phyloP scores from a whole-genome alignment of 2,329 filamentous ascomycete genomes.

The Talaromyces sp. region DNA sequence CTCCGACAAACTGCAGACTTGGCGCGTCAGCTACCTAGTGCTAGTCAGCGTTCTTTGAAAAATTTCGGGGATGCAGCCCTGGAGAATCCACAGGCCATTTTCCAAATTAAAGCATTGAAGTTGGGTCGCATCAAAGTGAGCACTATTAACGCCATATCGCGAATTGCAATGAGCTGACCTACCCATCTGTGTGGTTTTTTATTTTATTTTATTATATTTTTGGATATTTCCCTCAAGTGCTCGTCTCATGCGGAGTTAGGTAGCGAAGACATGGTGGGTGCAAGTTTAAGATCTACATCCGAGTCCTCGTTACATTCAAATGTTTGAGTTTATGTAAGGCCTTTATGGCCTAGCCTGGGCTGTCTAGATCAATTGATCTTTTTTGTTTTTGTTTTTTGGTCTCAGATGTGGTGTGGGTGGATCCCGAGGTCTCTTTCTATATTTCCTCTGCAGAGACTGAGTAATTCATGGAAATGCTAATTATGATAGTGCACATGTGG shows the following conservation, averaged over 20 bases:
- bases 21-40: too few species aligned
- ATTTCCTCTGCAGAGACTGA: background rate
- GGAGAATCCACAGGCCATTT: background rate
- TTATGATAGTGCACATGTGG: too few species aligned
- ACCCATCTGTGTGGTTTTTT: too few species aligned
- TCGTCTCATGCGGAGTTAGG: background rate
- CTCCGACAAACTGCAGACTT: too few species aligned
- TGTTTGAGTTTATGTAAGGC: background rate
- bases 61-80: too few species aligned
- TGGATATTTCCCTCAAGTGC: too few species aligned
- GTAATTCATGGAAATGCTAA: background rate
- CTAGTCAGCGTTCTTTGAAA: too few species aligned
- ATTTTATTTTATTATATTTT: too few species aligned
- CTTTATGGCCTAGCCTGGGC: background rate
- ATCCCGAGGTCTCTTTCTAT: background rate
- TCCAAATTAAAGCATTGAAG: background rate
- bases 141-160: slow-evolving; percentile 1
- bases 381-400: background rate
- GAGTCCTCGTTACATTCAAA: too few species aligned
- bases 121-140: background rate
- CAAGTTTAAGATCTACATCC: slow-evolving; percentile 1
- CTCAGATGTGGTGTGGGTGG: background rate
- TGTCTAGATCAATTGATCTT: background rate
- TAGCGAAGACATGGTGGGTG: background rate
- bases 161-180: too few species aligned